Percentiles rank a stretch among this genome's conserved stretches.
Conservation (phyloP, 2,329 filamentous ascomycete species). For the Ophiostoma tasmaniense region DNA sequence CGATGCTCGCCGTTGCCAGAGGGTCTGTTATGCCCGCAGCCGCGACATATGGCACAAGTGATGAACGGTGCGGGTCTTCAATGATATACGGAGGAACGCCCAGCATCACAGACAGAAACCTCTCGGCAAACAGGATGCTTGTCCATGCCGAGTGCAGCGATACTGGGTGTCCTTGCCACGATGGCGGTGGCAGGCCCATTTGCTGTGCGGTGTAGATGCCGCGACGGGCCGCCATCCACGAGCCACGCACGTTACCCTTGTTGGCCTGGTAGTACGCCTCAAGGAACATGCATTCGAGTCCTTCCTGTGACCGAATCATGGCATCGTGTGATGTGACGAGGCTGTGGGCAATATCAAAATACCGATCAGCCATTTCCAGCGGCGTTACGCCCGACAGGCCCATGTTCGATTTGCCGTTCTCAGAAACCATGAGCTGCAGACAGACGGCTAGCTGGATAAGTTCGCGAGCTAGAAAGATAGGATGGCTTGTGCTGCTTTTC, state of each 20-base stretch:
- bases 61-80: background rate
- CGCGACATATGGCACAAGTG: background rate
- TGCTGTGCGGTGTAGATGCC: background rate
- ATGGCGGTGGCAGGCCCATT: background rate
- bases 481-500: background rate
- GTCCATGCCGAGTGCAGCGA: slow-evolving; percentile 33
- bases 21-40: background rate
- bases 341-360: background rate
- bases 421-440: background rate
- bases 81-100: slow-evolving; percentile 32
- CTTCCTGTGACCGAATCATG: slow-evolving; percentile 19
- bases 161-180: slow-evolving; percentile 28
- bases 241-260: slow-evolving; percentile 35
- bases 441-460: background rate
- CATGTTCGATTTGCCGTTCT: background rate
- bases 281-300: slow-evolving; percentile 40
- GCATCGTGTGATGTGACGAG: background rate
- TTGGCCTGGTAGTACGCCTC: slow-evolving; percentile 39
- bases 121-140: slow-evolving; percentile 34
- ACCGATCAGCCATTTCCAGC: background rate
- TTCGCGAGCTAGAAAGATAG: background rate
- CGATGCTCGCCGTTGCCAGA: background rate
- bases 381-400: background rate
- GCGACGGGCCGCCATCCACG: slow-evolving; percentile 37
- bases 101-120: slow-evolving; percentile 37